These are phyloP conservation scores for Nannochloropsis oceanica DNA, from an alignment of 108 stramenopile genomes.

Conservation along the genomic window DNA sequence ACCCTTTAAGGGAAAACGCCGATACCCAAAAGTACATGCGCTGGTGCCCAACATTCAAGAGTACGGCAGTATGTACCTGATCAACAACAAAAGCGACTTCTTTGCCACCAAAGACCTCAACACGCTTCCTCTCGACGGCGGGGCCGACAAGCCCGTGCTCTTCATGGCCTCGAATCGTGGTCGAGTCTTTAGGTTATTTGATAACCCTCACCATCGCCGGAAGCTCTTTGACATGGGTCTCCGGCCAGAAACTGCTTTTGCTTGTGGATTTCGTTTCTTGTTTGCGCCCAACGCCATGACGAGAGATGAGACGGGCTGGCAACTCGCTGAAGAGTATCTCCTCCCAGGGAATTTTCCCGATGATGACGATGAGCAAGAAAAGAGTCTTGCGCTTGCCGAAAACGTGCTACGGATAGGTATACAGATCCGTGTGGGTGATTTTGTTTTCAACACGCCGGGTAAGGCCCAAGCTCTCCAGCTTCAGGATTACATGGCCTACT, in stretches of 20 bases:
- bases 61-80: neutral
- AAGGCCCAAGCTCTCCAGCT: neutral
- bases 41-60: neutral
- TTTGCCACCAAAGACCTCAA: neutral
- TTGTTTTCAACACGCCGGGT: neutral
- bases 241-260: constrained; percentile 3
- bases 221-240: neutral
- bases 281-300: neutral
- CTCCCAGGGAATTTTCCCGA: neutral
- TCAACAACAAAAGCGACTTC: neutral
- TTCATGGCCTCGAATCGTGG: constrained; percentile 1
- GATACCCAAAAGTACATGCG: neutral
- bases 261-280: neutral
- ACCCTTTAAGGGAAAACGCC: neutral
- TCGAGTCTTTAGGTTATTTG: neutral
- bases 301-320: neutral
- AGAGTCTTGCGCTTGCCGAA: neutral
- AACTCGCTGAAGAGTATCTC: neutral
- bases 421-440: neutral
- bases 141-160: neutral
- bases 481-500: neutral
- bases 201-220: neutral
- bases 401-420: neutral
- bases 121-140: neutral
- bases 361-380: neutral